These are phyloP conservation scores for Trichoderma citrinoviride DNA, from an alignment of 2,329 filamentous ascomycete genomes.

Conservation along the genomic window DNA sequence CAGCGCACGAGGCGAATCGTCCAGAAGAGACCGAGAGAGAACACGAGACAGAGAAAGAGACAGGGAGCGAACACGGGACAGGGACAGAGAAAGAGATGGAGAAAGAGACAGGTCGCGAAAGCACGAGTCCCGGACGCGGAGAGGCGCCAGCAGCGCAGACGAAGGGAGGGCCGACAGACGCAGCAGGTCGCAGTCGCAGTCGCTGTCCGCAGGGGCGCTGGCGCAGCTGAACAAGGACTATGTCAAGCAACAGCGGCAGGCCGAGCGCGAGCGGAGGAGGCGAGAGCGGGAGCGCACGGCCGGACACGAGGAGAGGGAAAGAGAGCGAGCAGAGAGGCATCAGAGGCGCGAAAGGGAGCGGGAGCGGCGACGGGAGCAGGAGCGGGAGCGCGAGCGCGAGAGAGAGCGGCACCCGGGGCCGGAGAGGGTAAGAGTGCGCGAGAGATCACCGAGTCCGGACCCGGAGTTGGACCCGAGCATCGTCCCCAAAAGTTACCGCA, in stretches of 20 bases:
- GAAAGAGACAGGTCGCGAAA: constrained; percentile 36
- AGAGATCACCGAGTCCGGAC: constrained; percentile 24
- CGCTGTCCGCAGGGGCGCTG: constrained; percentile 55
- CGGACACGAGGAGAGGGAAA: constrained; percentile 23
- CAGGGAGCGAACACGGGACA: too few relatives aligned
- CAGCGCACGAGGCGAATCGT: constrained; percentile 31
- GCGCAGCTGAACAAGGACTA: constrained; percentile 65
- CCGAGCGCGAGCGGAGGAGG: constrained; percentile 34
- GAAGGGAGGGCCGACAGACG: constrained; percentile 32
- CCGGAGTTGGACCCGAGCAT: constrained; percentile 26
- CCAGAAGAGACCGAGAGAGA: constrained; percentile 26
- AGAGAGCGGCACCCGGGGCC: constrained; percentile 26
- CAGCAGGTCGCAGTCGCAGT: constrained; percentile 30
- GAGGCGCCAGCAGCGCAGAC: constrained; percentile 36
- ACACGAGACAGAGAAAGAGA: too few relatives aligned
- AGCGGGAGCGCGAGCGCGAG: constrained; percentile 26
- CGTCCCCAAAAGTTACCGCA: constrained; percentile 33
- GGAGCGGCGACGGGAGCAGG: constrained; percentile 26
- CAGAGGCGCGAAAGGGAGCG: constrained; percentile 18
- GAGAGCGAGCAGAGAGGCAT: constrained; percentile 22
- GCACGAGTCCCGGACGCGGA: constrained; percentile 35
- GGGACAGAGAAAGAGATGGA: too few relatives aligned
- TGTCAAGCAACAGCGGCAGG: constrained; percentile 47
- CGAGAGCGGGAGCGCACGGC: constrained; percentile 16
- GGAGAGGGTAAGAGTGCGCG: constrained; percentile 25